Evolutionary conservation across 2,329 filamentous ascomycete genomes (phyloP).

Genomic region (Claviceps maximensis): DNA sequence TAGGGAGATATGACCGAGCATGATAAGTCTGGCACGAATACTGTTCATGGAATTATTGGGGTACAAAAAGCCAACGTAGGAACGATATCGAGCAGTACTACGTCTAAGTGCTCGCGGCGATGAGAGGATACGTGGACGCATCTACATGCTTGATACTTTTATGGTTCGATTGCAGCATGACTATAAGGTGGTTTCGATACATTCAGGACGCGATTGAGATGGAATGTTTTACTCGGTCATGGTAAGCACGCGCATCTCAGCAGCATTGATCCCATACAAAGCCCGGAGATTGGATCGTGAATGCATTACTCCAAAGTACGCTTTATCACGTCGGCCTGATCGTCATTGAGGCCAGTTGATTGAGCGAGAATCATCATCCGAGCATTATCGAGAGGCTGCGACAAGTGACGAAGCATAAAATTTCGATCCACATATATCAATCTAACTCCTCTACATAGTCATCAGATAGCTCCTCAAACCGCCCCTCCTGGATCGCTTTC

Average conservation of each 20-base stretch:
- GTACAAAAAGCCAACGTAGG: not conserved
- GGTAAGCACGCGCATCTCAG: not conserved
- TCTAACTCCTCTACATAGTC: conserved; percentile 33
- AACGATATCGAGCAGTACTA: not conserved
- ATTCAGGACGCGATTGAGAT: no score
- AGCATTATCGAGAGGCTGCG: not conserved
- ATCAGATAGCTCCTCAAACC: conserved; percentile 54
- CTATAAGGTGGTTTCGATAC: no score
- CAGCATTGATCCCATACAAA: not conserved
- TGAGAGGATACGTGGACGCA: not conserved
- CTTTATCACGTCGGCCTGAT: no score
- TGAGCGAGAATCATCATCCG: not conserved
- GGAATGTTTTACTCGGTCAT: no score
- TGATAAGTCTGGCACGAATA: conserved; percentile 8
- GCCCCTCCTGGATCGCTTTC: conserved; percentile 53
- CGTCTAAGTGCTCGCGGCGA: not conserved
- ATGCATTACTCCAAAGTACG: not conserved
- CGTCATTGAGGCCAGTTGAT: not conserved
- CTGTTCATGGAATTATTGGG: conserved; percentile 13
- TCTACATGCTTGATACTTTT: not conserved
- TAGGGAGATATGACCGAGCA: conserved; percentile 20
- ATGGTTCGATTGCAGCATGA: not conserved
- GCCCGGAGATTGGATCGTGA: not conserved
- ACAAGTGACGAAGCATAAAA: not conserved
- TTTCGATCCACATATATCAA: conserved; percentile 15